Conservation (phyloP, 2,329 filamentous ascomycete species). For the Chrysosporium queenslandicum region DNA sequence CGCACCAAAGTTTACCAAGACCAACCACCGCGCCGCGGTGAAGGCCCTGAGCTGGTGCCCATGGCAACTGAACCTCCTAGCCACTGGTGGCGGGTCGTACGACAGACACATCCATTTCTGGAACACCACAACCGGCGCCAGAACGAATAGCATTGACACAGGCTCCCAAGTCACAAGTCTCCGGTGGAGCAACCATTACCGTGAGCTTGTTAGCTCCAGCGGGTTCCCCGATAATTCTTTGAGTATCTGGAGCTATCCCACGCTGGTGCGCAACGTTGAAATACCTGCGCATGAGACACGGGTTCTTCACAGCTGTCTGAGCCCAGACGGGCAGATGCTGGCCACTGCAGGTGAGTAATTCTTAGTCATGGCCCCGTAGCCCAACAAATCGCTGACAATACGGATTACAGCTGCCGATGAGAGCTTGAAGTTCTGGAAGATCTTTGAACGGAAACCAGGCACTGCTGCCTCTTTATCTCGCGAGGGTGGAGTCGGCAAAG, state of each 20-base stretch:
- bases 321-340: constrained; percentile 94
- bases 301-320: constrained; percentile 92
- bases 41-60: constrained; percentile 98
- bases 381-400: constrained; percentile 19
- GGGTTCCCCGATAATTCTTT: constrained; percentile 99
- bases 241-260: constrained; percentile 98
- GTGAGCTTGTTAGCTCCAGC: constrained; percentile 93
- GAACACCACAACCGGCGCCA: constrained; percentile 95
- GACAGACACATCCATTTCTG: constrained; percentile 99
- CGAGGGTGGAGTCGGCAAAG: constrained; percentile 63
- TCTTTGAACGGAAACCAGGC: constrained; percentile 97
- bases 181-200: constrained; percentile 92
- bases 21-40: constrained; percentile 97
- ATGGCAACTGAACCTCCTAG: constrained; percentile 94
- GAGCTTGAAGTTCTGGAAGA: constrained; percentile 99
- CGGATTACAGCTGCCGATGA: constrained; percentile 65
- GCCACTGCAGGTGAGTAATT: constrained; percentile 68
- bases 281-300: constrained; percentile 95
- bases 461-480: constrained; percentile 52
- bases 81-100: constrained; percentile 90
- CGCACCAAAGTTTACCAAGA: constrained; percentile 98
- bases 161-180: constrained; percentile 95
- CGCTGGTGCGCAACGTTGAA: constrained; percentile 91
- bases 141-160: constrained; percentile 98
- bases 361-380: neutral